These are phyloP conservation scores for Botryotinia calthae DNA, from an alignment of 2,329 filamentous ascomycete genomes.

Conservation along the genomic window DNA sequence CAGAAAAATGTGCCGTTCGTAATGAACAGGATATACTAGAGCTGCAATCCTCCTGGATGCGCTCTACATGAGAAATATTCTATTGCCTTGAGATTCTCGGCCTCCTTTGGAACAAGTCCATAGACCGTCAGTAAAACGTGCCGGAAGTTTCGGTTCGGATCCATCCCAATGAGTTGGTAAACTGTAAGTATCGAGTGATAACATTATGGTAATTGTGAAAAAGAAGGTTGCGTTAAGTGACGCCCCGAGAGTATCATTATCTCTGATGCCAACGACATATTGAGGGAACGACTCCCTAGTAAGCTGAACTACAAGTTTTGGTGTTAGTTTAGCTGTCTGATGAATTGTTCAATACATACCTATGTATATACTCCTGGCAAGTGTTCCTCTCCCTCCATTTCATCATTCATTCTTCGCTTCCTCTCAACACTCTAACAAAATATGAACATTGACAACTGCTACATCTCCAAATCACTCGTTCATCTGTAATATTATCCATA, in stretches of 20 bases:
- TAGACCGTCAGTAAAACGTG: background rate
- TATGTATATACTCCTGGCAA: background rate
- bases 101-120: background rate
- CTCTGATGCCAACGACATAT: too few species aligned
- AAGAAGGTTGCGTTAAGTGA: background rate
- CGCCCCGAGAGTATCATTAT: background rate
- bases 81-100: background rate
- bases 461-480: slow-evolving; percentile 1
- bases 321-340: too few species aligned
- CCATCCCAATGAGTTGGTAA: background rate
- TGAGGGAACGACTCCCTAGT: too few species aligned
- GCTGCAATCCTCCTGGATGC: background rate
- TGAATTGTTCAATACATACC: background rate
- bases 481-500: background rate
- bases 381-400: background rate
- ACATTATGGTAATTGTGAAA: background rate
- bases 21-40: background rate
- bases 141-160: background rate
- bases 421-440: background rate
- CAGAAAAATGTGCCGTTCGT: background rate
- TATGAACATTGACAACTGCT: background rate
- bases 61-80: background rate
- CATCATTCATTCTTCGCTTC: background rate
- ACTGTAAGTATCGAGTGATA: background rate
- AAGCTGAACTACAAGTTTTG: background rate